Base-by-base conservation (phyloP, 495 filamentous ascomycete species). In the Aspergillus sparsus region DNA sequence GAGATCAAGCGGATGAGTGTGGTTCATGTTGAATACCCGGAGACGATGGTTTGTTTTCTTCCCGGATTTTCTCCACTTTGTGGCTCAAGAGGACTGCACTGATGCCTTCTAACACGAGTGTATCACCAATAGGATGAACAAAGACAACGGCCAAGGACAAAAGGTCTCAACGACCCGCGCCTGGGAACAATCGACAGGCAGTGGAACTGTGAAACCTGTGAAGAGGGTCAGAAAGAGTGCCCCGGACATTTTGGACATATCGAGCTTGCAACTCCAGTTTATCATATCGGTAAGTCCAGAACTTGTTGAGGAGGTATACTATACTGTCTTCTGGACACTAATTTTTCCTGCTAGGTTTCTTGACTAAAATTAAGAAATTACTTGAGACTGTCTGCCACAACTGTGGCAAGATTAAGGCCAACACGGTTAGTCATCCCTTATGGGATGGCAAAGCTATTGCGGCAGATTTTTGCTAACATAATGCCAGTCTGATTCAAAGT, bases 1-100 rank as follows among this genome's bases (percentile, higher is more conserved):
- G 95, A 99, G 75, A 95, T 97, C 77, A 98, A 98, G 79, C 89
- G 85, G 60, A 93, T 96, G 91, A 97, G 92, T 77, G 93, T 97
- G 49, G 87, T 85, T 34, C 89, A 92, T 66, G 91, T 99, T 61
- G 80, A 91, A 71, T 97, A 97, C 68, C 92, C 94, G 1, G 94
- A 99, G 82, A 98, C 94, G 8, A 96, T 98, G 95, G 85, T 87
- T 72, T 65, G 82, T 69, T 55, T 50, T 53, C n/a, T 58, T 35
- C 57, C 60, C 55, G 36, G 35, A 34, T 8, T 61, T 52, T 53
- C 64, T 44, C 46, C 61, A 34, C 52, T 7, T 46, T 35, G 7
- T 47, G 51, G 10, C 37, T 16, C 34, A 41, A 54, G 16, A 49
- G 35, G 31, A 41, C 52, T 49, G 46, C 7, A 50, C 18, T 58